phyloP scores from a whole-genome alignment of 2,329 filamentous ascomycete species.

The Penicillium sp. region DNA sequence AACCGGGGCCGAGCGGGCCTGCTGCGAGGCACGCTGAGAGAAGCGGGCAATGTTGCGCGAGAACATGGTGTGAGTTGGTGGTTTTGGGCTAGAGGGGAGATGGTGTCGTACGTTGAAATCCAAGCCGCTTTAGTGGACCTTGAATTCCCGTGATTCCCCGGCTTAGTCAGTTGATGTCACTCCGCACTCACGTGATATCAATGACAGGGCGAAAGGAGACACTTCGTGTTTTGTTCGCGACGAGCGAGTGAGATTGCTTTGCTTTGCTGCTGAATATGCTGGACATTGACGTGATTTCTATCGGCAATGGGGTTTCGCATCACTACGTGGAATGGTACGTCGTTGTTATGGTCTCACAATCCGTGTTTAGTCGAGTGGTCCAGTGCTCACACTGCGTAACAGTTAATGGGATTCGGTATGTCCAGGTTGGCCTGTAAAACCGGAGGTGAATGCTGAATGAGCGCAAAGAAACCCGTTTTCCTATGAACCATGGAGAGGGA shows the following conservation, averaged over 20 bases:
- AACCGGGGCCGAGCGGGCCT: slow-evolving; percentile 41
- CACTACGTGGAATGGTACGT: slow-evolving; percentile 77
- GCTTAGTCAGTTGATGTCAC: slow-evolving; percentile 26
- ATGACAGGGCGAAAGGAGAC: background rate
- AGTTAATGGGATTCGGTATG: slow-evolving; percentile 76
- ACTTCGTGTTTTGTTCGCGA: background rate
- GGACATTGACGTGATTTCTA: slow-evolving; percentile 1
- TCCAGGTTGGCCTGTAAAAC: background rate
- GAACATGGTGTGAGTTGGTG: slow-evolving; percentile 53
- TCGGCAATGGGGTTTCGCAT: slow-evolving; percentile 67
- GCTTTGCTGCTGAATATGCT: slow-evolving; percentile 5
- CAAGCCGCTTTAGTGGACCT: slow-evolving; percentile 23
- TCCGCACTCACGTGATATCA: slow-evolving; percentile 15
- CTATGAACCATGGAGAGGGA: slow-evolving; percentile 77
- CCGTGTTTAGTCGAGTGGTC: background rate
- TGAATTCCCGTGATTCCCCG: slow-evolving; percentile 24
- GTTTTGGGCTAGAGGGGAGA: slow-evolving; percentile 19
- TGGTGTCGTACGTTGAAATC: slow-evolving; percentile 24
- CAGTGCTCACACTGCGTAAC: slow-evolving; percentile 24
- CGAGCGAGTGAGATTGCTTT: background rate
- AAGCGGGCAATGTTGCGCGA: slow-evolving; percentile 58
- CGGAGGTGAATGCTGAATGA: background rate
- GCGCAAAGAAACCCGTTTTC: slow-evolving; percentile 68
- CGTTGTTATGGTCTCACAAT: background rate
- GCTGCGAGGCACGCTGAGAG: slow-evolving; percentile 59